A percentile compares a stretch with the other conserved stretches of the same genome.
Evolutionary conservation across 179 eudicot genomes (phyloP).

Genomic region (Beta macrorhiza): DNA sequence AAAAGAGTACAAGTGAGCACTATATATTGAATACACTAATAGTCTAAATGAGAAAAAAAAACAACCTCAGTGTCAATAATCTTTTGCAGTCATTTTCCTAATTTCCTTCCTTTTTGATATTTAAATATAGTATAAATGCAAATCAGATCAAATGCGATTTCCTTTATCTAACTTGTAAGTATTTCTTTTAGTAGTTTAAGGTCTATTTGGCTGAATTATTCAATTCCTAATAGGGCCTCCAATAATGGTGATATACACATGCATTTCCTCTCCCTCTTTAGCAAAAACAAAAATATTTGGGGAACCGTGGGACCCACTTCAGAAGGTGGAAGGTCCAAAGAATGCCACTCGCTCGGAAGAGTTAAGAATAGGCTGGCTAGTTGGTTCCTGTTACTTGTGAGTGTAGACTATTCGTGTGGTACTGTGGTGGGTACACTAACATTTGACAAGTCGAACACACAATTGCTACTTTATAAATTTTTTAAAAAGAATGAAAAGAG

Average conservation of each 20-base stretch:
- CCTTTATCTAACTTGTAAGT: neutral
- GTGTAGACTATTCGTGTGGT: neutral
- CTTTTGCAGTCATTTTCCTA: no score
- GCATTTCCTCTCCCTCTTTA: neutral
- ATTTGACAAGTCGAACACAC: neutral
- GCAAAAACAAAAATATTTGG: neutral
- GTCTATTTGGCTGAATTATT: neutral
- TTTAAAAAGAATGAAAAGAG: no score
- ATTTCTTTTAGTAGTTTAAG: neutral
- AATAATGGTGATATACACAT: neutral
- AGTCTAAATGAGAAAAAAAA: no score
- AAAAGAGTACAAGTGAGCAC: no score
- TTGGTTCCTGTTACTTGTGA: neutral
- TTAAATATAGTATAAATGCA: no score
- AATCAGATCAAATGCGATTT: no score
- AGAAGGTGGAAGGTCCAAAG: neutral
- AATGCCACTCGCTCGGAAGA: neutral
- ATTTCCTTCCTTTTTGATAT: no score
- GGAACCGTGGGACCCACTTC: neutral
- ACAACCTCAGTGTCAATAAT: no score
- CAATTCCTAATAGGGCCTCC: neutral
- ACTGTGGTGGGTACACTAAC: neutral
- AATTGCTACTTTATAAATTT: no score
- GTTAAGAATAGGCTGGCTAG: neutral
- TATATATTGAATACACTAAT: no score